Conservation (phyloP, 495 filamentous ascomycete species). For the Annulohypoxylon bovei region DNA sequence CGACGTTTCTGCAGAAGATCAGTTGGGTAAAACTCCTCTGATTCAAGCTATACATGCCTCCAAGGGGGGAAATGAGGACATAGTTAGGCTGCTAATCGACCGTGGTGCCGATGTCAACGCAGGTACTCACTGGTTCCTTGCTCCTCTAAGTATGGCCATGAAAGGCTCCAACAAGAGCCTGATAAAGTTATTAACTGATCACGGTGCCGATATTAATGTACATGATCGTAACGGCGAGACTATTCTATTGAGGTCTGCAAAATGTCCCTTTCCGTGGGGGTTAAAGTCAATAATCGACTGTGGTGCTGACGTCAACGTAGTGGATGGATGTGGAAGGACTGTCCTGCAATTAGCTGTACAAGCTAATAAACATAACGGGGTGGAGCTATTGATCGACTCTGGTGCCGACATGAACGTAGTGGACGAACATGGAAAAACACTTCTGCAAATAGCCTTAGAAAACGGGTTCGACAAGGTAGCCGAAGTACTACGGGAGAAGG, state of each 20-base stretch:
- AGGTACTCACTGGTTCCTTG: too few relatives aligned
- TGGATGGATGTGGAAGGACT: background rate
- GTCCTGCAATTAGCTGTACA: background rate
- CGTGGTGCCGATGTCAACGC: conserved; percentile 36
- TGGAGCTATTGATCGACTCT: background rate
- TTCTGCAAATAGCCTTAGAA: conserved; percentile 35
- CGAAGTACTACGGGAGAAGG: conserved; percentile 10
- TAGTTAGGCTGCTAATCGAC: background rate
- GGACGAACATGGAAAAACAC: conserved; percentile 15
- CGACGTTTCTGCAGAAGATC: background rate
- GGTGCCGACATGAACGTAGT: background rate
- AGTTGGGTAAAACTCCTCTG: background rate
- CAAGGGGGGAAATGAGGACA: too few relatives aligned
- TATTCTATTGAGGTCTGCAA: too few relatives aligned
- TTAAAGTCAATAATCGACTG: background rate
- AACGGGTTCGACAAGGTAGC: background rate
- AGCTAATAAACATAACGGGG: background rate
- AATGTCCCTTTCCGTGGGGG: too few relatives aligned
- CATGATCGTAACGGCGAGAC: background rate
- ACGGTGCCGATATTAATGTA: background rate
- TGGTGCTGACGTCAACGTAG: background rate
- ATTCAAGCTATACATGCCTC: too few relatives aligned
- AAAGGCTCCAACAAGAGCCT: background rate
- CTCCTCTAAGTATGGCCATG: too few relatives aligned
- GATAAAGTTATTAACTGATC: too few relatives aligned